These are phyloP conservation scores for Elsinoe australis DNA, from an alignment of 2,329 filamentous ascomycete species.

Conservation along the genomic window DNA sequence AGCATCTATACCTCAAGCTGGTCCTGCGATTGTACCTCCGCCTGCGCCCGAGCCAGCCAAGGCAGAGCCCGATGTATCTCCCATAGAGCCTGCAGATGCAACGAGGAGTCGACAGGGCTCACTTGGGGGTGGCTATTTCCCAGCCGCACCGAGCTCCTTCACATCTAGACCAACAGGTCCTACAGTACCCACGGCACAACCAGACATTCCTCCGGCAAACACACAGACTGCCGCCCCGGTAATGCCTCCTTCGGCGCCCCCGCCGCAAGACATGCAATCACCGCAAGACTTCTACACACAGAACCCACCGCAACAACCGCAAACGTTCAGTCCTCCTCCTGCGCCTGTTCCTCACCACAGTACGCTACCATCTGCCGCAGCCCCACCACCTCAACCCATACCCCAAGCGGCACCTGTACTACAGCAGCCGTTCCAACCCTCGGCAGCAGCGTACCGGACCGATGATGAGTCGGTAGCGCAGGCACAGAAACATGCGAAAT, in stretches of 20 bases:
- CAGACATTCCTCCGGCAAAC: constrained; percentile 19
- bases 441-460: constrained; percentile 38
- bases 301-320: constrained; percentile 4
- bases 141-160: constrained; percentile 43
- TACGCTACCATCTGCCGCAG: constrained; percentile 21
- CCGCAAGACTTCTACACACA: constrained; percentile 22
- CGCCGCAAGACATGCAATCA: constrained; percentile 21
- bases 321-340: constrained; percentile 26
- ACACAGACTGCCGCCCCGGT: constrained; percentile 5
- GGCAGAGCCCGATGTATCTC: constrained; percentile 44
- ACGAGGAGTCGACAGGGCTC: constrained; percentile 37
- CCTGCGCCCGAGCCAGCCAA: constrained; percentile 38
- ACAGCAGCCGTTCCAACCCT: neutral
- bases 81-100: constrained; percentile 38
- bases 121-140: constrained; percentile 53
- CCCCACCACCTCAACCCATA: constrained; percentile 22
- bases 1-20: constrained; percentile 23
- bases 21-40: constrained; percentile 22
- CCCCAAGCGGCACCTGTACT: constrained; percentile 20
- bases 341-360: constrained; percentile 33
- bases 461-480: constrained; percentile 66
- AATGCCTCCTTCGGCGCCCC: constrained; percentile 8
- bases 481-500: constrained; percentile 93
- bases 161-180: constrained; percentile 33
- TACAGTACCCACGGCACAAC: constrained; percentile 31